Evolutionary conservation across 2,329 filamentous ascomycete species (phyloP).

Genomic region (Calonectria hongkongensis): DNA sequence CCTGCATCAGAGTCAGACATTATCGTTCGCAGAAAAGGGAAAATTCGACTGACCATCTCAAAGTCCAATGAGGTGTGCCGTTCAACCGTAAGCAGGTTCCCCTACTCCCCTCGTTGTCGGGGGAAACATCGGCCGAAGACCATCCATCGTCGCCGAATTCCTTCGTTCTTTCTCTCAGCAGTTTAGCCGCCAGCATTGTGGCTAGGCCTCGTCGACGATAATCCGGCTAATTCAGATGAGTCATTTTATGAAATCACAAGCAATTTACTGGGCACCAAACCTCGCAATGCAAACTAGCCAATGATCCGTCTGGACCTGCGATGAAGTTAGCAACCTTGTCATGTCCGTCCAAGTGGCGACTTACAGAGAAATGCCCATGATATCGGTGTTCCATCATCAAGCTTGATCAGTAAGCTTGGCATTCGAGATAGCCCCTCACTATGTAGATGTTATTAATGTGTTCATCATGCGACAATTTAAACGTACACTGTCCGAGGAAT

Average conservation of each 20-base stretch:
- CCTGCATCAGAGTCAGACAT: constrained; percentile 38
- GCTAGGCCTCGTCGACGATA: constrained; percentile 79
- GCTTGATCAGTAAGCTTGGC: constrained; percentile 68
- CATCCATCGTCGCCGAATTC: constrained; percentile 70
- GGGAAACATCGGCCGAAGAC: constrained; percentile 78
- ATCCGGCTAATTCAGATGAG: constrained; percentile 59
- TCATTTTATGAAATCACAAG: too few relatives aligned
- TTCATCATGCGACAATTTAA: neutral
- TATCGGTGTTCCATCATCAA: constrained; percentile 68
- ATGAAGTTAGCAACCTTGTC: constrained; percentile 19
- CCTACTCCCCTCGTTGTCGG: constrained; percentile 76
- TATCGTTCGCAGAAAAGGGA: neutral
- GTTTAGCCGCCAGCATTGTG: constrained; percentile 74
- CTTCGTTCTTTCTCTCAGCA: constrained; percentile 71
- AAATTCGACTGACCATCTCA: constrained; percentile 73
- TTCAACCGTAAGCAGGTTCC: constrained; percentile 78
- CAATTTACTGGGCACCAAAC: constrained; percentile 48
- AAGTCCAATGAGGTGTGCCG: constrained; percentile 72
- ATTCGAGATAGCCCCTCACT: constrained; percentile 66
- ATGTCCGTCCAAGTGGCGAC: neutral
- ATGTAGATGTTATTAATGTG: neutral
- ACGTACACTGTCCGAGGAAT: constrained; percentile 73
- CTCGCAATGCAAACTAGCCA: constrained; percentile 77
- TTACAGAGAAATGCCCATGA: constrained; percentile 79
- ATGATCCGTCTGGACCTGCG: constrained; percentile 74